These are phyloP conservation scores for Trichomonas vaginalis DNA, from an alignment of 208 protist genomes.

Conservation along the genomic window DNA sequence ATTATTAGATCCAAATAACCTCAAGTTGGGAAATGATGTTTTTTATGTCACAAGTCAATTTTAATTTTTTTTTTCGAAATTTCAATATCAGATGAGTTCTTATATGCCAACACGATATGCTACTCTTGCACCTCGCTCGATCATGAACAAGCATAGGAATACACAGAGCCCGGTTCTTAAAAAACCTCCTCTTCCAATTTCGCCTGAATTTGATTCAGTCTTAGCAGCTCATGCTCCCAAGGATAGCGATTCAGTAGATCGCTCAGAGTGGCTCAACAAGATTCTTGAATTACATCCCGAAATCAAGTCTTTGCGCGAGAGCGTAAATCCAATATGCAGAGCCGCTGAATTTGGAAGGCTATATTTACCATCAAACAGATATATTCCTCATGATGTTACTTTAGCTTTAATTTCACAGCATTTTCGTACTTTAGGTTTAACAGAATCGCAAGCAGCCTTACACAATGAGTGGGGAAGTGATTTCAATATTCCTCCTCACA, in stretches of 20 bases:
- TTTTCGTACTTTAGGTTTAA: not conserved
- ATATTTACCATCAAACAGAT: not conserved
- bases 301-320: not conserved
- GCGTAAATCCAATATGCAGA: not conserved
- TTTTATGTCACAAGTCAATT: not conserved
- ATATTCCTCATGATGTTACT: not conserved
- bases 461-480: not conserved
- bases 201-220: not conserved
- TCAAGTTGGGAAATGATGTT: too few relatives aligned
- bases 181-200: conserved; percentile 9
- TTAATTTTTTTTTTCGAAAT: not conserved
- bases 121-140: not conserved
- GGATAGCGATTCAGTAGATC: not conserved
- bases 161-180: not conserved
- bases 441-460: not conserved
- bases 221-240: not conserved
- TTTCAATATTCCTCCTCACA: conserved; percentile 10
- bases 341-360: not conserved
- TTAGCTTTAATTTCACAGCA: conserved; percentile 1
- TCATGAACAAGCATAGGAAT: not conserved
- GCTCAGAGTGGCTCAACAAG: not conserved
- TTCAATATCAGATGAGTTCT: not conserved
- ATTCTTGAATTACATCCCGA: not conserved
- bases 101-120: not conserved
- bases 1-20: too few relatives aligned